Evolutionary conservation across 1,139 yeast species (phyloP).

Genomic region (Taphrina pruni): DNA sequence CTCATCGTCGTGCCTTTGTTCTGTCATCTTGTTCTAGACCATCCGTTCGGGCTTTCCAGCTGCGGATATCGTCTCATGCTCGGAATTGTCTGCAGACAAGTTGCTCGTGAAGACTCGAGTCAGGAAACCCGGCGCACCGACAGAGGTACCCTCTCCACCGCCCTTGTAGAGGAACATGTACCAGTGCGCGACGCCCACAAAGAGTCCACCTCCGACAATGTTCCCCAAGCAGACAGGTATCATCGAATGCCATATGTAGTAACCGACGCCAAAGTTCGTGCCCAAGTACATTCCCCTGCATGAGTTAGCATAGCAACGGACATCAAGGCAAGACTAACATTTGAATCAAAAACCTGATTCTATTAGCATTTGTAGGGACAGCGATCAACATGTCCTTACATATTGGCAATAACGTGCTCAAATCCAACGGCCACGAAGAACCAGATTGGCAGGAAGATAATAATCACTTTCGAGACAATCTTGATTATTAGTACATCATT

Average conservation of each 20-base stretch:
- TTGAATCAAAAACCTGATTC: constrained; percentile 10
- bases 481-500: neutral
- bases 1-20: neutral
- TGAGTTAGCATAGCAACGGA: neutral
- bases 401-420: constrained; percentile 79
- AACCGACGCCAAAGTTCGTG: constrained; percentile 65
- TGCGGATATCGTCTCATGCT: neutral
- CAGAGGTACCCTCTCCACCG: constrained; percentile 27
- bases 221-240: constrained; percentile 45
- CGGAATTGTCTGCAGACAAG: neutral
- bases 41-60: neutral
- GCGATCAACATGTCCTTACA: neutral
- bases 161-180: constrained; percentile 43
- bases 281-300: constrained; percentile 54
- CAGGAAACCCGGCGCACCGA: constrained; percentile 29
- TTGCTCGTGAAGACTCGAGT: constrained; percentile 18
- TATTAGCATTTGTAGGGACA: neutral
- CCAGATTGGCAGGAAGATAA: constrained; percentile 70
- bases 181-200: constrained; percentile 45
- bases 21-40: neutral
- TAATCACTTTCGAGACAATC: constrained; percentile 72
- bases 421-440: constrained; percentile 76
- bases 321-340: neutral
- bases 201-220: constrained; percentile 46
- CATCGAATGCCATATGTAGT: constrained; percentile 70